Base-by-base conservation (phyloP, 2,329 filamentous ascomycete genomes). In the Xylaria sp. region DNA sequence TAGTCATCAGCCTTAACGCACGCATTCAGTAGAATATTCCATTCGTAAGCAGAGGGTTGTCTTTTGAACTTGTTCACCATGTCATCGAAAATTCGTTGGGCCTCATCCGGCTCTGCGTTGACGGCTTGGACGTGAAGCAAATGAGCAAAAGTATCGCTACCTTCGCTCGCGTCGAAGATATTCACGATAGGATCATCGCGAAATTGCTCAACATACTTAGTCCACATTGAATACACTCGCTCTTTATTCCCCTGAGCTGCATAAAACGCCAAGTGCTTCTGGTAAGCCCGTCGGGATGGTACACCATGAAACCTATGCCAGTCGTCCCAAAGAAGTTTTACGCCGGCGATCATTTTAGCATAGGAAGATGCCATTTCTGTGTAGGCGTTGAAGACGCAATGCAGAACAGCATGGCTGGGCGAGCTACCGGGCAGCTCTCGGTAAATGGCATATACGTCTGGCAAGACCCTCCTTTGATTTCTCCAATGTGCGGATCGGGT, bases 1-100 rank as follows among this genome's bases (percentile, higher is more conserved):
- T 92, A 86, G 76, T 96, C 89, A 57, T 88, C 85, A 0, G 87
- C 86, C 72, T 88, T 89, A 21, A 86, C 85, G 79, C 94, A 87
- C 2, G 91, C 90, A 74, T 91, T 88, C 54, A 98, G 83, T 32
- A 97, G 80, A 25, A 90, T 89, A 76, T 97, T 97, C 91, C 92
- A 97, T 70, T 87, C 88, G 42, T 84, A 78, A 1, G 85, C 78
- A 71, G 89, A 87, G 6, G 90, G 91, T 50, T 82, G 72, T 18
- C 91, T 73, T 0, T 82, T 80, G 74, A 90, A 90, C 59, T 88
- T 83, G 6, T 80, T 74, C 27, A 78, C 76, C 65, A 96, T 88
- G n/a, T 85, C 83, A 55, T 88, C 76, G 69, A 98, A 91, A 42
- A 90, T 86, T 23, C 82, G 78, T 59, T 87, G 81, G 0, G 91